Evolutionary conservation across 1,284 basidiomycete genomes (phyloP).

Genomic region (Austroboletus olivaceoglutinosus): DNA sequence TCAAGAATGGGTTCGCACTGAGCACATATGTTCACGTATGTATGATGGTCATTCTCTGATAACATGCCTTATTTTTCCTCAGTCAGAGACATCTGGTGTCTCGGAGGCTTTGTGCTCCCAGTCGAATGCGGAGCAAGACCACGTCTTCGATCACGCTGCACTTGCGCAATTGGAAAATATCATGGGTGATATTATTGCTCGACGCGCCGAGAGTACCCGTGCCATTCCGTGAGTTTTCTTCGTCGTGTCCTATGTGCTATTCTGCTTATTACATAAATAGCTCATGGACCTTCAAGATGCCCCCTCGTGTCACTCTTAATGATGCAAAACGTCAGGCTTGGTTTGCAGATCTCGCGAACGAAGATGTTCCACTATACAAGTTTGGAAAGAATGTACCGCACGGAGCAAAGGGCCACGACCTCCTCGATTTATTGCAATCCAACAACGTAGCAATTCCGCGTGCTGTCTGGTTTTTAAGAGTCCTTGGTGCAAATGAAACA

Average conservation of each 20-base stretch:
- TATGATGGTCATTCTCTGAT: background rate
- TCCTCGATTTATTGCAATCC: slow-evolving; percentile 83
- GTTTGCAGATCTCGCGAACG: slow-evolving; percentile 90
- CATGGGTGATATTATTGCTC: slow-evolving; percentile 75
- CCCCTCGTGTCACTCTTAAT: slow-evolving; percentile 86
- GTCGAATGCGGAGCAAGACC: slow-evolving; percentile 51
- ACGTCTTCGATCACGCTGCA: slow-evolving; percentile 50
- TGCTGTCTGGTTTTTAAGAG: slow-evolving; percentile 94
- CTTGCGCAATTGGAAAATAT: slow-evolving; percentile 73
- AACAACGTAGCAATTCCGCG: slow-evolving; percentile 82
- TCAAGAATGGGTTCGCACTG: slow-evolving; percentile 76
- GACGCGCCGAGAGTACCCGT: slow-evolving; percentile 55
- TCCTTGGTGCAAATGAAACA: slow-evolving; percentile 94
- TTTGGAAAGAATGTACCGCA: slow-evolving; percentile 91
- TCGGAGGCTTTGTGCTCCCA: slow-evolving; percentile 60
- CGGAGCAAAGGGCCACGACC: slow-evolving; percentile 87
- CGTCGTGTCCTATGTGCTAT: background rate
- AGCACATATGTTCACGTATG: slow-evolving; percentile 59
- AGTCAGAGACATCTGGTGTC: slow-evolving; percentile 24
- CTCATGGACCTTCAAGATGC: slow-evolving; percentile 76
- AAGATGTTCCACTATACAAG: slow-evolving; percentile 83
- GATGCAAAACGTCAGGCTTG: slow-evolving; percentile 86
- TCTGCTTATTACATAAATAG: slow-evolving; percentile 39
- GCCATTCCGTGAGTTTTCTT: slow-evolving; percentile 56
- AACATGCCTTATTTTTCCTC: slow-evolving; percentile 21